Evolutionary conservation across 495 filamentous ascomycete species (phyloP), one percentile per base, ranked within the genome.

Genomic region (Penicillium angulare): DNA sequence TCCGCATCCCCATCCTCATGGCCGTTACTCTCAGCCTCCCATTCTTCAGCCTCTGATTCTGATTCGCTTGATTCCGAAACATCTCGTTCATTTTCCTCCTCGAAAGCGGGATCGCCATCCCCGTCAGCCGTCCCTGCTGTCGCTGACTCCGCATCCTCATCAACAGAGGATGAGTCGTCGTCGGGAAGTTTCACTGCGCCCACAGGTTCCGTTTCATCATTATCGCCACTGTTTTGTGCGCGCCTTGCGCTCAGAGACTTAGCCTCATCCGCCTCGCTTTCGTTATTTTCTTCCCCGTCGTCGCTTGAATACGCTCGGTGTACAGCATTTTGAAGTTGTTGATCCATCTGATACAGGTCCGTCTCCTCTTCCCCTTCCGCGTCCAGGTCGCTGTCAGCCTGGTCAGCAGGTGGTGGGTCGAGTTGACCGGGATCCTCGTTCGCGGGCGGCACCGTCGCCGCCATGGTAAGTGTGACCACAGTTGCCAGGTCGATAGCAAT

Each of bases 101-200:
- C 64, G 50, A 72, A 77, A 1, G 59, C 64, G 7, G 74, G 67
- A 47, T 77, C 74, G 23, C 58, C 71, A 51, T 78, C 69, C n/a
- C 68, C 72, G 16, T 73, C 78, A 9, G 56, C 66, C 21, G 66
- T 63, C 2, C 61, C 76, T 15, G 56, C 66, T 21, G 66, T 63
- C 2, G 60, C 76, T 15, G 50, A 57, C 7, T 53, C 32, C 9
- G 5, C 45, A 29, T 47, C 32, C 17, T 8, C 45, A 20, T 75
- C 65, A 40, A 56, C 79, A 59, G 36, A 77, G 56, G 47, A 78
- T 65, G 34, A 71, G 3, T 76, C 77, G 16, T 77, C 71, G 36
- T 79, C 77, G 7, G 83, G 82, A 23, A 86, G 77, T 59, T 90
- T 90, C 6, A 92, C 88, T 15, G 87, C 86, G 1, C 86, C 86